A percentile compares a stretch with the other conserved stretches of the same genome.
Evolutionary conservation across 169 alveolate genomes (phyloP).

Genomic region (Amoebophrya sp.): DNA sequence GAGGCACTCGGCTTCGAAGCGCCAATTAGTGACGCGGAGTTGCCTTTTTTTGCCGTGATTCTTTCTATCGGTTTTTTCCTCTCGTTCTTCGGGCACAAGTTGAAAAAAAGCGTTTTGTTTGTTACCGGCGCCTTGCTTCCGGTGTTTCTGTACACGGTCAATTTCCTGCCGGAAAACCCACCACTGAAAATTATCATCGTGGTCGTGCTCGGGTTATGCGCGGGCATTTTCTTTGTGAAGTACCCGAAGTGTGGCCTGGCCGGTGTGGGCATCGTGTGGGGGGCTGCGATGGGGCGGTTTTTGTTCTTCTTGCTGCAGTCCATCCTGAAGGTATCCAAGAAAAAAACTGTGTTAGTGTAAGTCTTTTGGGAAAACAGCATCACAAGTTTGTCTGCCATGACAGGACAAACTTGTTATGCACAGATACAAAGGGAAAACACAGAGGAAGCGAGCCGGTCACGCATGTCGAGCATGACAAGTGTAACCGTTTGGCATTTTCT

Average conservation of each 20-base stretch:
- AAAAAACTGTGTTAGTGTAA: no score
- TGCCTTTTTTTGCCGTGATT: no score
- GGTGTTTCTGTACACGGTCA: background rate
- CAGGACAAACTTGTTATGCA: no score
- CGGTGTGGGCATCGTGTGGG: background rate
- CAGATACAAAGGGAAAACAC: no score
- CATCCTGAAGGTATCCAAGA: no score
- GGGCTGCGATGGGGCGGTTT: background rate
- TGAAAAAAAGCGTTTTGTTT: background rate
- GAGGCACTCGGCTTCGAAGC: no score
- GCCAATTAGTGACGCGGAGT: no score
- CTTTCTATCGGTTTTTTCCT: background rate
- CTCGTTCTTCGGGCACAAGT: background rate
- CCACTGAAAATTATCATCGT: background rate
- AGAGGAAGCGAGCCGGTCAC: no score
- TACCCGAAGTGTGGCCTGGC: background rate
- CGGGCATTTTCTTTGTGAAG: background rate
- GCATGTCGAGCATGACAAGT: no score
- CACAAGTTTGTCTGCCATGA: no score
- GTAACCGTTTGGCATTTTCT: no score
- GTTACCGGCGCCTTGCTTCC: background rate
- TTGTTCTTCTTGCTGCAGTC: background rate
- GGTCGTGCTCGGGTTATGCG: background rate
- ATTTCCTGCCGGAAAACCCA: background rate
- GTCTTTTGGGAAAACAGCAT: no score